phyloP scores from a whole-genome alignment of 495 filamentous ascomycete species.

The Choiromyces venosus region DNA sequence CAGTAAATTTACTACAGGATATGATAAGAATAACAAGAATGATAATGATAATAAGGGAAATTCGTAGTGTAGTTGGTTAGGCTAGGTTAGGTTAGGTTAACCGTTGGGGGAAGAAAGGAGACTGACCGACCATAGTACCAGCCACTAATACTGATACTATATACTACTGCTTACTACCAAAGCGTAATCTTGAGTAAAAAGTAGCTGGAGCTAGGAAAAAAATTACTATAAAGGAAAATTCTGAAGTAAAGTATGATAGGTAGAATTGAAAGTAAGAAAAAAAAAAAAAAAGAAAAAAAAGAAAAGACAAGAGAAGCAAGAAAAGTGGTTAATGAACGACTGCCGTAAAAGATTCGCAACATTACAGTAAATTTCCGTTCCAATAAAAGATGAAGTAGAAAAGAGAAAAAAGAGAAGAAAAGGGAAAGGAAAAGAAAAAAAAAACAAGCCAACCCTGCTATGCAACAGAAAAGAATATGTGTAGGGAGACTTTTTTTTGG shows the following conservation, averaged over 20 bases:
- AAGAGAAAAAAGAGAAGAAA: slow-evolving; percentile 14
- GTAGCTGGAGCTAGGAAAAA: neutral
- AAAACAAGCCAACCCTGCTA: slow-evolving; percentile 4
- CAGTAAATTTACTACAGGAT: no score
- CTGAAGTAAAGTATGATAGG: neutral
- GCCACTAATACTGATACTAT: neutral
- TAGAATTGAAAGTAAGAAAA: neutral
- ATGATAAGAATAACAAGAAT: no score
- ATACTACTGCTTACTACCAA: neutral
- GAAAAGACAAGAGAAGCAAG: no score
- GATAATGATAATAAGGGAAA: neutral
- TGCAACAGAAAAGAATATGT: slow-evolving; percentile 25
- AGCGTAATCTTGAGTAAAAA: neutral
- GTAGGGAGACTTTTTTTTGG: slow-evolving; percentile 33
- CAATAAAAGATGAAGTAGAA: slow-evolving; percentile 19
- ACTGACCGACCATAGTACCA: neutral
- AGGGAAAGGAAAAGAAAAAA: neutral
- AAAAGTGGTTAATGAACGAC: neutral
- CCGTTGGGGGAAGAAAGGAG: neutral
- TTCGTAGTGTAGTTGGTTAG: no score
- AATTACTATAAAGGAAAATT: neutral
- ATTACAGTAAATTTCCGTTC: neutral
- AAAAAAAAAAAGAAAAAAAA: neutral
- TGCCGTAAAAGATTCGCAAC: neutral
- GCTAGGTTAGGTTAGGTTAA: neutral